A percentile compares a stretch with the other conserved stretches of the same genome.
These are phyloP conservation scores for Kwoniella europaea DNA, from an alignment of 768 basidiomycete species.

Conservation along the genomic window DNA sequence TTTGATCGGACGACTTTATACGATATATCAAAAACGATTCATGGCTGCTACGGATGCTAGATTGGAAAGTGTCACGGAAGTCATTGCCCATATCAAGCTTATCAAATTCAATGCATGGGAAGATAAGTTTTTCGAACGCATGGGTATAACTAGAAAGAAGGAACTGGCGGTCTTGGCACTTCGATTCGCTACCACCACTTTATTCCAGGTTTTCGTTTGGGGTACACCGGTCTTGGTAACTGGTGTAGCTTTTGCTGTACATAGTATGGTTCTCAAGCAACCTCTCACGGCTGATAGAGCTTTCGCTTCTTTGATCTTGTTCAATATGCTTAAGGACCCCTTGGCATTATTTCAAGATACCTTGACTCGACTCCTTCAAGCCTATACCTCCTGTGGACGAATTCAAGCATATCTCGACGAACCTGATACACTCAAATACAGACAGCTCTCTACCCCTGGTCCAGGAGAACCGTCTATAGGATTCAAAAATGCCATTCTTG, in stretches of 20 bases:
- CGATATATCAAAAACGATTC: conserved; percentile 50
- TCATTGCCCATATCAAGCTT: conserved; percentile 59
- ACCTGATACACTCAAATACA: conserved; percentile 60
- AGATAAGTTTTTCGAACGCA: conserved; percentile 56
- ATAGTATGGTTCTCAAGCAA: conserved; percentile 54
- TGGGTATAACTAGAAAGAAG: conserved; percentile 53
- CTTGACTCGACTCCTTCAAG: conserved; percentile 46
- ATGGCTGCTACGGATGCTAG: conserved; percentile 60
- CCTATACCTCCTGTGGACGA: conserved; percentile 55
- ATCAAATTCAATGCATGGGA: conserved; percentile 62
- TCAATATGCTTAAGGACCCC: conserved; percentile 60
- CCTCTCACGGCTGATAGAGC: conserved; percentile 59
- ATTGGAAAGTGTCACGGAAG: conserved; percentile 59
- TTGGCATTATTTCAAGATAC: conserved; percentile 55
- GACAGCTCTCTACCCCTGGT: conserved; percentile 47
- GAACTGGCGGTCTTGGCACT: conserved; percentile 56
- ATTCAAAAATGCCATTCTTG: conserved; percentile 56
- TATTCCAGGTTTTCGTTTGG: conserved; percentile 54
- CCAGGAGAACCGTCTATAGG: conserved; percentile 57
- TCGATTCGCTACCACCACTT: conserved; percentile 49
- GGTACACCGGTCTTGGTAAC: conserved; percentile 58
- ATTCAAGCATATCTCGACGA: conserved; percentile 59
- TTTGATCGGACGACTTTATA: conserved; percentile 46
- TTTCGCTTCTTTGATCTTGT: conserved; percentile 60
- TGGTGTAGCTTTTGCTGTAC: conserved; percentile 56